Percentiles rank a stretch among this genome's conserved stretches.
Conservation (phyloP, 139 green algal genomes). For the Zygnema cylindricum region DNA sequence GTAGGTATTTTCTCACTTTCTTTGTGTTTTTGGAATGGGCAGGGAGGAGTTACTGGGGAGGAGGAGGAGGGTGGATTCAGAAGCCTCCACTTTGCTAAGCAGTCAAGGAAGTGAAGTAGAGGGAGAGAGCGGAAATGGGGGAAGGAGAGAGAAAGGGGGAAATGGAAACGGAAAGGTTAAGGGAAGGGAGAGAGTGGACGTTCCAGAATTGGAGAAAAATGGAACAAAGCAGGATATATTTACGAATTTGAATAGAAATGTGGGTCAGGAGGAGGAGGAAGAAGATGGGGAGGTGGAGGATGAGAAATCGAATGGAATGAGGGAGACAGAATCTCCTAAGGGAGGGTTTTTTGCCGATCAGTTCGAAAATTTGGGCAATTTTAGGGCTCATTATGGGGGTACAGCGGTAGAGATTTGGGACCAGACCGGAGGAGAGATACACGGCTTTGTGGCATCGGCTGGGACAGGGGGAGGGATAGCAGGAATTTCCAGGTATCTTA, state of each 20-base stretch:
- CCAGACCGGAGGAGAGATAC: conserved; percentile 76
- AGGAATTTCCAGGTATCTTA: conserved; percentile 57
- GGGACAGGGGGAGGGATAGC: conserved; percentile 95
- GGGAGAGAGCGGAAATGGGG: neutral
- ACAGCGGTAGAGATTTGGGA: conserved; percentile 82
- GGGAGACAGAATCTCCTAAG: neutral
- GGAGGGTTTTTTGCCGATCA: conserved; percentile 90
- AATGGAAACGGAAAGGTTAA: no score
- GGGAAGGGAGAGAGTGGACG: no score
- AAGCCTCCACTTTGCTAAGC: neutral
- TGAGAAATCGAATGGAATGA: no score
- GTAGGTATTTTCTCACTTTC: conserved; percentile 3
- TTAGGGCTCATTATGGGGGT: conserved; percentile 74
- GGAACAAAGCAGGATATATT: no score
- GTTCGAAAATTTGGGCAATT: conserved; percentile 94
- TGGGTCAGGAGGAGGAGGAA: no score
- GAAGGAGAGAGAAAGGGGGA: neutral
- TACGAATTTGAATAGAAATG: no score
- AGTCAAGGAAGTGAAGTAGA: no score
- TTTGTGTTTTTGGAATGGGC: neutral
- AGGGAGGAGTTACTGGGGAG: neutral
- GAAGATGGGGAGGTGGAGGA: no score
- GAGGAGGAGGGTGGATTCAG: neutral
- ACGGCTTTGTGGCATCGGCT: conserved; percentile 90
- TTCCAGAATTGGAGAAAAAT: no score